Percentiles rank a stretch among this genome's conserved stretches.
Evolutionary conservation across 495 filamentous ascomycete genomes (phyloP).

Genomic region (Aspergillus wentii): DNA sequence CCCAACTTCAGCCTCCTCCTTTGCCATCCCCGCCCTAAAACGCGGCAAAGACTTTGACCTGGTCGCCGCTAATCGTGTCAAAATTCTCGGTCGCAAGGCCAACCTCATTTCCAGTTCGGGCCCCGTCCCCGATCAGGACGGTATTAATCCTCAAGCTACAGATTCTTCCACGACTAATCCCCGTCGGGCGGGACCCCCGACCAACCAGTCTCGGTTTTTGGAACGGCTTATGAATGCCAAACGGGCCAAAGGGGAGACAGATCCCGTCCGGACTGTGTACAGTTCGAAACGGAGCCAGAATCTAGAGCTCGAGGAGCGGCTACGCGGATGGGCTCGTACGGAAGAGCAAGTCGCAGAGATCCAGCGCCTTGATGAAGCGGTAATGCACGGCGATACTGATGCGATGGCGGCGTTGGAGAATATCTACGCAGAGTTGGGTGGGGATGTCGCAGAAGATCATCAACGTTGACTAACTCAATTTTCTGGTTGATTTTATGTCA

Average conservation of each 20-base stretch:
- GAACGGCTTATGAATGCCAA: constrained; percentile 39
- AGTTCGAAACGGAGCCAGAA: constrained; percentile 22
- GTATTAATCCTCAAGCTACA: neutral
- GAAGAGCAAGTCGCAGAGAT: constrained; percentile 36
- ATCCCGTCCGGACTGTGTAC: constrained; percentile 35
- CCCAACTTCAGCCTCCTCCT: too few relatives aligned
- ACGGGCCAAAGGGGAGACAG: constrained; percentile 36
- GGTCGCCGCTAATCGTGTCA: constrained; percentile 53
- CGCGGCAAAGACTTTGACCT: constrained; percentile 50
- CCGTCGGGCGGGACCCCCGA: constrained; percentile 12
- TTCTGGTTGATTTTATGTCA: too few relatives aligned
- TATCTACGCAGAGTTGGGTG: constrained; percentile 14
- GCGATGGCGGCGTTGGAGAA: constrained; percentile 29
- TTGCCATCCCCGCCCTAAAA: constrained; percentile 33
- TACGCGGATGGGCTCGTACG: constrained; percentile 35
- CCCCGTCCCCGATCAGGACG: constrained; percentile 2
- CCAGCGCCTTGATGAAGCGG: constrained; percentile 26
- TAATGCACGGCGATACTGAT: constrained; percentile 27
- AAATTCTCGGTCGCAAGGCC: constrained; percentile 41
- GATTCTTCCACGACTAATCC: constrained; percentile 1
- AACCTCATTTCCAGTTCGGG: constrained; percentile 31
- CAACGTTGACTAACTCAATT: too few relatives aligned
- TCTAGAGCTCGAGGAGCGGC: constrained; percentile 25
- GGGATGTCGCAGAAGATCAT: too few relatives aligned
- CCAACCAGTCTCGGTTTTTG: constrained; percentile 42